phyloP scores from a whole-genome alignment of 169 alveolate genomes.

The Eimeria brunetti region DNA sequence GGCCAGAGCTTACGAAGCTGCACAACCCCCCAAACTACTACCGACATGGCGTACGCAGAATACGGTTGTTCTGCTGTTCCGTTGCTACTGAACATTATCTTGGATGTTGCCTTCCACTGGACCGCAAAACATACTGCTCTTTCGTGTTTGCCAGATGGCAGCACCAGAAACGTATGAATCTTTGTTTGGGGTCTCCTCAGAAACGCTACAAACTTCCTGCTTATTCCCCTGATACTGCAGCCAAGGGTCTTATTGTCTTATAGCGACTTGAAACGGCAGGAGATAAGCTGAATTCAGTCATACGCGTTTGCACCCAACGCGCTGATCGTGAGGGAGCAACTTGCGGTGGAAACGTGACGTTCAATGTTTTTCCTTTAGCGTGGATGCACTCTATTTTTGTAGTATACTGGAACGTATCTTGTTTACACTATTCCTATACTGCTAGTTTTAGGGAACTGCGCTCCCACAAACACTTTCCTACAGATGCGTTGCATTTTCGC shows the following conservation, averaged over 20 bases:
- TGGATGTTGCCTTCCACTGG: no score
- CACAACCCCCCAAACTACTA: neutral
- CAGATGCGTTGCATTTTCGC: neutral
- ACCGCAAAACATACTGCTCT: neutral
- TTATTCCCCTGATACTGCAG: neutral
- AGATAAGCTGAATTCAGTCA: neutral
- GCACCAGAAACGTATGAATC: neutral
- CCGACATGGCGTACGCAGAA: neutral
- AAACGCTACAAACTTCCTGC: neutral
- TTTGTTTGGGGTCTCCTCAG: neutral
- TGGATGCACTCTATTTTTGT: neutral
- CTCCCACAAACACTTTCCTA: neutral
- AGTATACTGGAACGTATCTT: neutral
- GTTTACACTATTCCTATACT: neutral
- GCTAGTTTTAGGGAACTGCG: neutral
- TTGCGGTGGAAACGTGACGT: neutral
- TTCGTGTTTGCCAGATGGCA: neutral
- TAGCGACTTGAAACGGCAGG: neutral
- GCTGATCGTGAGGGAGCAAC: neutral
- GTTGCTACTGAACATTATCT: neutral
- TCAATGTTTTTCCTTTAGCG: neutral
- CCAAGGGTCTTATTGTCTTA: neutral
- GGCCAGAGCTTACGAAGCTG: neutral
- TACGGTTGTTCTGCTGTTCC: neutral
- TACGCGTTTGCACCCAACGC: neutral